Evolutionary conservation across 257 asterid genomes (phyloP).

Genomic region (Gentiana dahurica): DNA sequence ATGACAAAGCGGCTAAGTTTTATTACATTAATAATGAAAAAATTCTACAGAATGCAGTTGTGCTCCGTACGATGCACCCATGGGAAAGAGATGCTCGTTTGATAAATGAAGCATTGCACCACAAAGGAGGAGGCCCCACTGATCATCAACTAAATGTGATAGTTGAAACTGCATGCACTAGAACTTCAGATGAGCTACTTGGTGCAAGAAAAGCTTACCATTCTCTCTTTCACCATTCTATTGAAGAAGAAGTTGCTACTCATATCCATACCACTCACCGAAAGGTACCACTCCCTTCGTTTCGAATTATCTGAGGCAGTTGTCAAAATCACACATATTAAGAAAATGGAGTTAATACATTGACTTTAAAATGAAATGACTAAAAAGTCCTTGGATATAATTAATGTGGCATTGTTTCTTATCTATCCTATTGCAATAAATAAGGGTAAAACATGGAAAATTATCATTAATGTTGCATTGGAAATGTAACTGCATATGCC

Average conservation of each 20-base stretch:
- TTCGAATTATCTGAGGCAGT: neutral
- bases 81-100: slow-evolving; percentile 91
- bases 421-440: too few species aligned
- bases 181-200: slow-evolving; percentile 59
- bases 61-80: slow-evolving; percentile 80
- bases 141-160: slow-evolving; percentile 22
- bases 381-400: too few species aligned
- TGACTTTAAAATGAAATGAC: too few species aligned
- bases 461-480: too few species aligned
- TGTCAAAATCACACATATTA: too few species aligned
- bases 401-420: too few species aligned
- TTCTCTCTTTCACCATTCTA: slow-evolving; percentile 60
- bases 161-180: slow-evolving; percentile 57
- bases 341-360: too few species aligned
- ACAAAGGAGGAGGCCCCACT: slow-evolving; percentile 17
- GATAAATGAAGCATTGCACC: slow-evolving; percentile 37
- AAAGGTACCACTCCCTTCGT: slow-evolving; percentile 26
- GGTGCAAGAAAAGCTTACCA: slow-evolving; percentile 86
- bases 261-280: slow-evolving; percentile 30
- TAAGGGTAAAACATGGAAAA: too few species aligned
- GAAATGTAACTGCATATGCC: too few species aligned
- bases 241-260: slow-evolving; percentile 72
- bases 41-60: slow-evolving; percentile 48
- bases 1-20: too few species aligned
- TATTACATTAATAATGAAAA: too few species aligned